A percentile compares a stretch with the other conserved stretches of the same genome.
Conservation (phyloP, 306 rosid genomes). For the Prunus mongolica region DNA sequence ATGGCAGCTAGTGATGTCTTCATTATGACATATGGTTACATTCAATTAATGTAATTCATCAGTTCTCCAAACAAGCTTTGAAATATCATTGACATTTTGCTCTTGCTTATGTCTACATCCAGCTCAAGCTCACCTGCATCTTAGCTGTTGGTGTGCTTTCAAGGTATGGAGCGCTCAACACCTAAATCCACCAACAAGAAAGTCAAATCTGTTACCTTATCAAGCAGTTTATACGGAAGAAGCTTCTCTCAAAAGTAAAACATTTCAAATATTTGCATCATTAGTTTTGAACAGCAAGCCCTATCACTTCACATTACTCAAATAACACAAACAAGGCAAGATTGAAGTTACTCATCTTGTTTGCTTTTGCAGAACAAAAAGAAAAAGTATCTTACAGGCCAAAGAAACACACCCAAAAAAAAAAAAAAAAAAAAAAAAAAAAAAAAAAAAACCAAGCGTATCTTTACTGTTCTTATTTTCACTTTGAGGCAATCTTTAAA, state of each 20-base stretch:
- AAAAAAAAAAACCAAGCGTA: too few species aligned
- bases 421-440: too few species aligned
- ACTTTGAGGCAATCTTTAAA: background rate
- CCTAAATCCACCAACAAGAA: constrained; percentile 41
- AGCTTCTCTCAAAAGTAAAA: too few species aligned
- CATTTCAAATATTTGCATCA: too few species aligned
- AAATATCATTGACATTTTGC: background rate
- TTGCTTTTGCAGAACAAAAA: background rate
- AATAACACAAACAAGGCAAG: background rate
- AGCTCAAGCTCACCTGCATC: constrained; percentile 60
- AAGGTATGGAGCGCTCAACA: constrained; percentile 93
- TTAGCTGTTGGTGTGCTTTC: constrained; percentile 45
- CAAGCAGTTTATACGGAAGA: background rate
- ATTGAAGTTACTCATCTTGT: background rate
- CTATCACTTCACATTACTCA: background rate
- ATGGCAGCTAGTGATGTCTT: background rate
- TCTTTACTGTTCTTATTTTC: background rate
- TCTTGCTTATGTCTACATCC: background rate
- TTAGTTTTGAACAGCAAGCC: background rate
- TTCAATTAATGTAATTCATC: background rate
- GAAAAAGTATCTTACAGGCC: too few species aligned
- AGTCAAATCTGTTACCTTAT: constrained; percentile 6
- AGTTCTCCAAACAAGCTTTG: background rate
- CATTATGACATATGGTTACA: background rate
- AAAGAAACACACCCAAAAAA: too few species aligned